Evolutionary conservation across 495 filamentous ascomycete species (phyloP), one percentile per base, ranked within the genome.

Genomic region (Tuber melanosporum): DNA sequence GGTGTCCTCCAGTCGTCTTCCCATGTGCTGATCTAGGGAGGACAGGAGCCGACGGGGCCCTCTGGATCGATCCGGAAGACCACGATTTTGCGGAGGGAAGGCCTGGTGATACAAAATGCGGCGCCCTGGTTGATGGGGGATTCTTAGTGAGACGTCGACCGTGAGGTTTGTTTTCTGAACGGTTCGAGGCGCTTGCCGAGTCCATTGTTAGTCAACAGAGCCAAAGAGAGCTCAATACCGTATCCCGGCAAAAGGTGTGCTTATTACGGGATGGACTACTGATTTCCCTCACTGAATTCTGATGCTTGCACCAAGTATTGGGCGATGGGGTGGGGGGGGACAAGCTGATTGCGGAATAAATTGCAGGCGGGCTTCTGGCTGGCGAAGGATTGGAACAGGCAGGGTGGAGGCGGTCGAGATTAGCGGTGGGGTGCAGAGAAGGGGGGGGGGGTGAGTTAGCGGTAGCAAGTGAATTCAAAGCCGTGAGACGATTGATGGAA

Each of bases 61-160:
- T 78, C 73, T 83, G 82, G 72, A 83, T 79, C 74, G 81, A 83
- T 73, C 82, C 82, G 66, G 82, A 79, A 46, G 74, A 76, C 80
- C 82, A 83, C 66, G 74, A 77, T 71, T 77, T 83, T n/a, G 77
- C 77, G 62, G 81, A 81, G 73, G 81, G 73, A 80, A 74, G 77
- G 39, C 74, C 75, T 76, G 78, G 82, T 81, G 79, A 78, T 83
- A 81, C 82, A 80, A 77, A 78, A 45, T 74, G 76, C 78, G 75
- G 78, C 78, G 46, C 66, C 74, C 75, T 79, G 43, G 73, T 66
- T n/a, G 49, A n/a, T 74, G 81, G 77, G 42, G 78, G 82, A 57
- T 83, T 81, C 79, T 83, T 83, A 52, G 82, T 83, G 45, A 83
- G 82, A 70, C 78, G 81, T 80, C 81, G 80, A 74, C 78, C 79